Evolutionary conservation across 176 grass and related monocot species (phyloP).

Genomic region (Phragmites australis): DNA sequence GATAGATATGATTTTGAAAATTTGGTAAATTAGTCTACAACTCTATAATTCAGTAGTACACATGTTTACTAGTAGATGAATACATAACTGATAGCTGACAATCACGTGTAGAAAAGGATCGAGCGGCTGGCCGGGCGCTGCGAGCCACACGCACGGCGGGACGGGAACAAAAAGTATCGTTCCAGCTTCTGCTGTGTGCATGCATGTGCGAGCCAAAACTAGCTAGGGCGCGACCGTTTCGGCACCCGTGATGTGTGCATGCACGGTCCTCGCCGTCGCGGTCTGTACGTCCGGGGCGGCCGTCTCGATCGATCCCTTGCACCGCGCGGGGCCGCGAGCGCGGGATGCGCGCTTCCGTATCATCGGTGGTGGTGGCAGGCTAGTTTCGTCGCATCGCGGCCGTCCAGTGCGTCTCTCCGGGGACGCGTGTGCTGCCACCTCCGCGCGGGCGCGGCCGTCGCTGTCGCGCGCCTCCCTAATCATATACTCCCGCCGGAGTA

Average conservation of each 20-base stretch:
- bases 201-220: not conserved
- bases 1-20: too few relatives aligned
- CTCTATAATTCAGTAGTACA: not conserved
- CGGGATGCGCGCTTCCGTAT: not conserved
- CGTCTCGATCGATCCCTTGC: too few relatives aligned
- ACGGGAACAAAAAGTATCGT: not conserved
- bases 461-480: slow-evolving; percentile 29
- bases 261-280: not conserved
- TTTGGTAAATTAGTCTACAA: too few relatives aligned
- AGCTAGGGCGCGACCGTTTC: not conserved
- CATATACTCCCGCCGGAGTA: too few relatives aligned
- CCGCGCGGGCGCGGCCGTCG: slow-evolving; percentile 24
- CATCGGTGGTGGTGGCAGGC: too few relatives aligned
- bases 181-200: not conserved
- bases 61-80: not conserved
- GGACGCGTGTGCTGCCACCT: slow-evolving; percentile 52
- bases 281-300: not conserved
- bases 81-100: not conserved
- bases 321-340: too few relatives aligned
- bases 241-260: not conserved
- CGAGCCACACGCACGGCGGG: not conserved
- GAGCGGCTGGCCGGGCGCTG: not conserved
- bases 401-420: slow-evolving; percentile 29
- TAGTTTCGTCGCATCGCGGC: slow-evolving; percentile 18
- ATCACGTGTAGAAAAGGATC: not conserved